Base-by-base conservation (phyloP, 2,329 filamentous ascomycete species). In the Talaromyces sp. region DNA sequence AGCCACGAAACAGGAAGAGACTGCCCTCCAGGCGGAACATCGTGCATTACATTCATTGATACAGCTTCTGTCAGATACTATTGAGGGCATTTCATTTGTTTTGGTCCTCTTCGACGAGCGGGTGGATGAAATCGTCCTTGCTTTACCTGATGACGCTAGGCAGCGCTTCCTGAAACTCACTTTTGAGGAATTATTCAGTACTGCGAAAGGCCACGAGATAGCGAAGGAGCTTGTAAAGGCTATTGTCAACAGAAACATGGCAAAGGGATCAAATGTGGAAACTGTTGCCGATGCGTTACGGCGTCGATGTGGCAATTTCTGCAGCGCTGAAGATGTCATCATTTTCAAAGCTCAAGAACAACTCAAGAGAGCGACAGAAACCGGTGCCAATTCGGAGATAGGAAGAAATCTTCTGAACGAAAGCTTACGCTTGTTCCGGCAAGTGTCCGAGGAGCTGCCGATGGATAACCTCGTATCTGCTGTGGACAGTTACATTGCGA, bases 301-400 rank as follows among this genome's bases (percentile, higher is more conserved):
- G 48, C 83, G 94, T 65, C 85, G 92, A 66, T 99, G 94, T 66
- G 95, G 94, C 62, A 97, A 89, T 74, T 99, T 99, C 81, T 99
- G 94, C 73, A 97, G 92, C 67, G 87, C 93, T 0, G 93, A 99
- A 63, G 94, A 99, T 76, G 94, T 97, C 1, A 86, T 97, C 63
- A 93, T 97, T 65, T 99, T 99, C 85, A 97, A 96, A 75, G 94
- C 94, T 0, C 93, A 97, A 70, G 94, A 99, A 73, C 89, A 93
- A 67, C 78, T 97, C 55, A 95, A 96, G 78, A 84, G 90, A 64
- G 93, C 93, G 1, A 86, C 87, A 2, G 92, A 97, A 70, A 84
- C 89, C 50, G 84, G 86, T 9, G 78, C 81, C 4, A 90, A 91
- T 67, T 85, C 85, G 3, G 93, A 92, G 64, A 80, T 85, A 54